Conservation (phyloP, 2,329 filamentous ascomycete genomes). For the Fusarium metavorans region DNA sequence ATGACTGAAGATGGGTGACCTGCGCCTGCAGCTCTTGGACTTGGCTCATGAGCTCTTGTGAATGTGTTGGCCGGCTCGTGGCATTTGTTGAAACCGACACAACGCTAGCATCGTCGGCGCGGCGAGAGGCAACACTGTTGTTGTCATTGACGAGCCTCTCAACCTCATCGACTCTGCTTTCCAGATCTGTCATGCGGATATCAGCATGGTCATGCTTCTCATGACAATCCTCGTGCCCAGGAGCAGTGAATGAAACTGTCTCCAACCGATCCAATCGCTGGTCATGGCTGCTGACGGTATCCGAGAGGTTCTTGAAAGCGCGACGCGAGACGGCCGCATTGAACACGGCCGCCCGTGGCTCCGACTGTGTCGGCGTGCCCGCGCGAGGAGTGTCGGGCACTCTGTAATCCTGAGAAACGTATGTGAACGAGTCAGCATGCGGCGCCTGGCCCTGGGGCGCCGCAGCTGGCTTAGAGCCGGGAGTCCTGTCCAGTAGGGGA, state of each 20-base stretch:
- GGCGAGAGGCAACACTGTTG: constrained; percentile 55
- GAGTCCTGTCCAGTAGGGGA: constrained; percentile 48
- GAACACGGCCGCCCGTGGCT: constrained; percentile 39
- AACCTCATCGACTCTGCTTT: constrained; percentile 71
- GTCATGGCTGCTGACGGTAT: constrained; percentile 70
- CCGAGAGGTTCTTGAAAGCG: constrained; percentile 59
- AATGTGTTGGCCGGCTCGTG: constrained; percentile 54
- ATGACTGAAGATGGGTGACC: constrained; percentile 68
- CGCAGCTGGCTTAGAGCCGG: constrained; percentile 21
- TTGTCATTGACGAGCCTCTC: constrained; percentile 66
- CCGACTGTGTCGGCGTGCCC: constrained; percentile 44
- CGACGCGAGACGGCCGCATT: constrained; percentile 48
- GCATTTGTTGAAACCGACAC: constrained; percentile 60
- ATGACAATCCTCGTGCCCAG: constrained; percentile 75
- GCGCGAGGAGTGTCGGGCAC: constrained; percentile 32
- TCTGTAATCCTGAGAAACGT: constrained; percentile 35
- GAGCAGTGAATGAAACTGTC: constrained; percentile 74
- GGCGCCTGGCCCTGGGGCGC: constrained; percentile 28
- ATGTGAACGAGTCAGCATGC: constrained; percentile 43
- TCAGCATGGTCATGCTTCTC: constrained; percentile 77
- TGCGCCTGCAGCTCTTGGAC: constrained; percentile 64
- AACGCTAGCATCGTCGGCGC: constrained; percentile 59
- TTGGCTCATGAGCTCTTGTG: constrained; percentile 62
- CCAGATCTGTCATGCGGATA: constrained; percentile 75
- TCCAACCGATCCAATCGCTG: constrained; percentile 77